Evolutionary conservation across 768 basidiomycete genomes (phyloP), one percentile per base, ranked within the genome.

Genomic region (Boletus tomentosulus): DNA sequence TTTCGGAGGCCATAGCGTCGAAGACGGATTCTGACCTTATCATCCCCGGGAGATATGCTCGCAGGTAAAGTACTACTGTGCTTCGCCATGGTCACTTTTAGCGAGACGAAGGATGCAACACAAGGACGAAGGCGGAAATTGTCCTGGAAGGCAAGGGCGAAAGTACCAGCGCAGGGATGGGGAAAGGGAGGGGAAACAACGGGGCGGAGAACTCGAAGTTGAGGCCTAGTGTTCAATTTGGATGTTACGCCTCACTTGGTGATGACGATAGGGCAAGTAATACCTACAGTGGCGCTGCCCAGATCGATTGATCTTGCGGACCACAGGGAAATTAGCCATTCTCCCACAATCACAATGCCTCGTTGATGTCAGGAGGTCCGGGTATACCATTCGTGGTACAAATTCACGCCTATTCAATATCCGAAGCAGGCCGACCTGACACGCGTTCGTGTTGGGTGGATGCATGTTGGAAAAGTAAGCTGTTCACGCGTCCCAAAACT

Each of bases 341-440:
- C 52, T 44, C 51, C 48, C 53, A 43, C 51, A 53, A 10, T 31
- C 30, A 31, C 8, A 4, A 41, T 5, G 47, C 65, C 64, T 61
- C 65, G 47, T 54, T 64, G 50, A 49, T 50, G 46, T 13, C 54
- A 45, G 55, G 50, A 60, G 58, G 55, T 46, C 37, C 3, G 9
- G 19, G 38, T 28, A 22, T 43, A 31, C 38, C 10, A 52, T 47
- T 44, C 49, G 63, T 28, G 38, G 47, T 43, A 33, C 5, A 34
- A 44, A 34, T 22, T 46, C 38, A 43, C n/a, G 50, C 22, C 28
- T 1, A 27, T 15, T 44, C 41, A 42, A 15, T 42, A 37, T 33
- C 45, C 41, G 25, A 19, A 38, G 28, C 35, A 37, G 24, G n/a
- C 28, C 9, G 8, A 31, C 9, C 50, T 35, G 15, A 34, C 45